Base-by-base conservation (phyloP, 1,284 basidiomycete genomes). In the Cryptococcus floricola region DNA sequence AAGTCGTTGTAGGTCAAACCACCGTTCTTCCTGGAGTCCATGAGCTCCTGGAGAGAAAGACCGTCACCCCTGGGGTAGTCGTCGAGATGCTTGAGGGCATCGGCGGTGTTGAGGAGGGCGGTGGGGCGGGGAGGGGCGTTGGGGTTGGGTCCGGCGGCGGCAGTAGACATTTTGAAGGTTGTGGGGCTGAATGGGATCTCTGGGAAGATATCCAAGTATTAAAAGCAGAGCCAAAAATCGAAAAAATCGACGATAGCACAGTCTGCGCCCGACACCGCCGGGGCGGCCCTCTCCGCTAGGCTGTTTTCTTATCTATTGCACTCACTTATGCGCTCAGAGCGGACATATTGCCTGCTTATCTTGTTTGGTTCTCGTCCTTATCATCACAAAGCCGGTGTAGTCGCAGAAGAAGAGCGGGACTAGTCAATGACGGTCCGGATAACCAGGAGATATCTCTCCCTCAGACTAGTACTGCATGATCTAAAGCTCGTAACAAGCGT, bases 1-100 rank as follows among this genome's bases (percentile, higher is more conserved):
- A 95, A 92, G 75, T 95, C 91, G 70, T 93, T 98, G 81, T 98
- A 98, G 19, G 95, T 98, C 66, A 98, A 84, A 23, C 95, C 95
- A 43, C 95, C 95, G 74, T 95, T 88, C 69, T 85, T 77, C 50
- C 80, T 81, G 12, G 90, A 90, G 82, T 97, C 85, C 86, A 98
- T 94, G 67, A 98, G 86, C 76, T 98, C 89, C 25, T 79, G 62
- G 65, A 91, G 83, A 58, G 88, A 85, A 52, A 98, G 84, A 42
- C 95, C 96, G 83, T 98, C 96, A n/a, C 80, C 78, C 57, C 81
- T 80, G 44, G 78, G 48, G 77, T 98, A 98, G 14, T 83, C 78
- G 63, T 82, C 80, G 70, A 97, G 86, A 70, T 86, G 82, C 49
- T 84, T 82, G 54, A 94, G 68, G 49, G 92, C 92, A 46, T 74